Conservation (phyloP, 495 filamentous ascomycete species). For the Neurospora sp. region DNA sequence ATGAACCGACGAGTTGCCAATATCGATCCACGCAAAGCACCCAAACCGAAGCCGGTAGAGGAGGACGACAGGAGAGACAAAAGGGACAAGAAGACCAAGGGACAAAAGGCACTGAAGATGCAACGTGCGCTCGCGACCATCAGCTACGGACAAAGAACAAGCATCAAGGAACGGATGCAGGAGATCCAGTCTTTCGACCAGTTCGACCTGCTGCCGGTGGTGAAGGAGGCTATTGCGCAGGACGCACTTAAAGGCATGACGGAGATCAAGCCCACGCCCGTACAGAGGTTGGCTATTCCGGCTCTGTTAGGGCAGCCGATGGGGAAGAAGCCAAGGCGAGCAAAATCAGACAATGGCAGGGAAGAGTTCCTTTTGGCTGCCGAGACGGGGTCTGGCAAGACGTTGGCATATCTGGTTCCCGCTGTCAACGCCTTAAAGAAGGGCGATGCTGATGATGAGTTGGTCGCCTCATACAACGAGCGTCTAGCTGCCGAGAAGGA, state of each 20-base stretch:
- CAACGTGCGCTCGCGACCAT: conserved; percentile 65
- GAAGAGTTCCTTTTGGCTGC: conserved; percentile 82
- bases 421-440: conserved; percentile 73
- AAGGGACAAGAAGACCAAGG: conserved; percentile 23
- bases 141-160: conserved; percentile 58
- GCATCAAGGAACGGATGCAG: conserved; percentile 59
- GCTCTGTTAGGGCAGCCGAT: conserved; percentile 45
- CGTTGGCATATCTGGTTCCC: conserved; percentile 81
- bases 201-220: conserved; percentile 59
- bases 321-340: background rate
- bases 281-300: conserved; percentile 83
- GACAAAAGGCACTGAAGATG: conserved; percentile 87
- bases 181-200: conserved; percentile 67
- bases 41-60: conserved; percentile 23
- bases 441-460: conserved; percentile 54
- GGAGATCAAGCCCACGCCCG: conserved; percentile 69
- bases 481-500: conserved; percentile 33
- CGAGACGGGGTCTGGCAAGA: conserved; percentile 96
- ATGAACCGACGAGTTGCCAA: conserved; percentile 70
- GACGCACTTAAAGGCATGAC: conserved; percentile 63
- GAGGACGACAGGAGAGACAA: conserved; percentile 14
- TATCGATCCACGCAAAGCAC: conserved; percentile 27
- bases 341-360: conserved; percentile 23
- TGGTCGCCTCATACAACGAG: conserved; percentile 41
- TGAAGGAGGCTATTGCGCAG: conserved; percentile 61